phyloP scores from a whole-genome alignment of 306 rosid genomes.

The Pyrus pyrifolia region DNA sequence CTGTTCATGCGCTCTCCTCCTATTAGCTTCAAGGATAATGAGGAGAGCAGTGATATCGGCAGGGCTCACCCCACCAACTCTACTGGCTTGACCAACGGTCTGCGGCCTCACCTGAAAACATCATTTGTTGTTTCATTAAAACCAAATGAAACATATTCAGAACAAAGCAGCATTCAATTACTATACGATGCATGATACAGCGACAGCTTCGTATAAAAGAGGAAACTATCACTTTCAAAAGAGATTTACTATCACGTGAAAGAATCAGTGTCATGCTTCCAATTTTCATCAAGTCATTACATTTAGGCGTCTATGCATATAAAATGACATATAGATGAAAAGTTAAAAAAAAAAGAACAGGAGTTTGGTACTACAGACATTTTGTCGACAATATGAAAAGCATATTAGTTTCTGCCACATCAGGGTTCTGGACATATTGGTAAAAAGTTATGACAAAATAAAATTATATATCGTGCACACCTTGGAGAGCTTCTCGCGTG shows the following conservation, averaged over 20 bases:
- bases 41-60: conserved; percentile 92
- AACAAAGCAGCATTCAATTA: neutral
- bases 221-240: neutral
- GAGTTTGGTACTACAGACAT: neutral
- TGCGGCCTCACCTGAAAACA: conserved; percentile 53
- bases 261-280: neutral
- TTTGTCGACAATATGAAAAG: neutral
- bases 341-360: neutral
- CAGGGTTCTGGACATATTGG: neutral
- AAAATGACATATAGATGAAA: neutral
- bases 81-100: conserved; percentile 90
- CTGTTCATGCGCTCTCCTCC: conserved; percentile 63
- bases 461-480: conserved; percentile 28
- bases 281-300: neutral
- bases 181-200: neutral
- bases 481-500: conserved; percentile 92
- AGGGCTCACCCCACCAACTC: conserved; percentile 98
- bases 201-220: neutral
- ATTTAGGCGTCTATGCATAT: neutral
- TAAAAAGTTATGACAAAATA: neutral
- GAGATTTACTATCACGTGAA: neutral
- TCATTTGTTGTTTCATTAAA: neutral
- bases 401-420: neutral
- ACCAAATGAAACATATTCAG: neutral
- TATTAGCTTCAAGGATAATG: conserved; percentile 66